These are phyloP conservation scores for Colletotrichum costaricense DNA, from an alignment of 2,329 filamentous ascomycete genomes.

Conservation along the genomic window DNA sequence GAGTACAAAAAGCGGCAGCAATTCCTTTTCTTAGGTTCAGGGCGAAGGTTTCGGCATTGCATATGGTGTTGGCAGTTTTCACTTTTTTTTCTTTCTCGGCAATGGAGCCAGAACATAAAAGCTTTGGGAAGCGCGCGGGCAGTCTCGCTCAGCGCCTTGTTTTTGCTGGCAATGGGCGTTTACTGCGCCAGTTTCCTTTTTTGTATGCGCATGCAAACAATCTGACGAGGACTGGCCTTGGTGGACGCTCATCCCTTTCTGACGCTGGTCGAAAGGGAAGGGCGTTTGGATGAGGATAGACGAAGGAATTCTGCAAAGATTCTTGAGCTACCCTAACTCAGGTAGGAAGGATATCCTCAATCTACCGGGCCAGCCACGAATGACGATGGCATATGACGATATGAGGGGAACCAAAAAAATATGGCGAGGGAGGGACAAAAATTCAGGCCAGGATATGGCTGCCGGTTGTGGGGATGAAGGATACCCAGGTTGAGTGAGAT, in stretches of 20 bases:
- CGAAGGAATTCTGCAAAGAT: neutral
- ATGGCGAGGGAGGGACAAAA: neutral
- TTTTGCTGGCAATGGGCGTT: conserved; percentile 5
- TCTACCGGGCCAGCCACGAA: neutral
- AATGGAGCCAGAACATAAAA: conserved; percentile 9
- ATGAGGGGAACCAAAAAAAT: neutral
- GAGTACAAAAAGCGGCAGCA: conserved; percentile 27
- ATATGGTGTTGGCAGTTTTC: conserved; percentile 19
- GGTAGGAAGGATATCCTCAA: too few species aligned
- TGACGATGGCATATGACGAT: conserved; percentile 1
- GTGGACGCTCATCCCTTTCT: neutral
- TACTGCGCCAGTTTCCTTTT: conserved; percentile 12
- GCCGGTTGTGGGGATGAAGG: conserved; percentile 17
- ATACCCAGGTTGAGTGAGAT: conserved; percentile 21
- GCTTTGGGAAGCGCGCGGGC: conserved; percentile 10
- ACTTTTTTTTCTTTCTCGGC: neutral
- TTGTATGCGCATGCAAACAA: neutral
- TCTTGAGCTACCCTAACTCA: neutral
- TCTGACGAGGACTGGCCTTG: neutral
- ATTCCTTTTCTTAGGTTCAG: conserved; percentile 11
- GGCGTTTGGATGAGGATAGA: neutral
- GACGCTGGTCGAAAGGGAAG: neutral
- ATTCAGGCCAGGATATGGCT: neutral
- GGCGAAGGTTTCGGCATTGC: conserved; percentile 30
- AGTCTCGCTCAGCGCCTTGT: neutral